Conservation (phyloP, 83 land plant species). For the Picea abies region DNA sequence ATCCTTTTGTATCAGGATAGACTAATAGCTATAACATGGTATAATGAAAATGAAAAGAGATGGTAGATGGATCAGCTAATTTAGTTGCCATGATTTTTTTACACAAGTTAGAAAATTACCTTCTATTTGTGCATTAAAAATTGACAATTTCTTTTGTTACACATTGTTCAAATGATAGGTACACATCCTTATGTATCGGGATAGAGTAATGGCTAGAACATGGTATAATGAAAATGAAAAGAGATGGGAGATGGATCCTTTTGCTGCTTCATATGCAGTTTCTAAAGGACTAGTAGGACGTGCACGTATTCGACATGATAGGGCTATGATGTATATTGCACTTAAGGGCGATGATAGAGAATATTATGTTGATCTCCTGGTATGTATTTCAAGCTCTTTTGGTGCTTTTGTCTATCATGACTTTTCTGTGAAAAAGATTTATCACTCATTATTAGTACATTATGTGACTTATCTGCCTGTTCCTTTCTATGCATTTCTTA, state of each 20-base stretch:
- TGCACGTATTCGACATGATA: conserved; percentile 87
- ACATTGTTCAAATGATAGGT: conserved; percentile 33
- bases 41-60: conserved; percentile 57
- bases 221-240: conserved; percentile 68
- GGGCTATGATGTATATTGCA: conserved; percentile 64
- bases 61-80: conserved; percentile 77
- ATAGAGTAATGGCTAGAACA: conserved; percentile 65
- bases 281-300: conserved; percentile 59
- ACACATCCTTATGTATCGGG: conserved; percentile 59
- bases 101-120: no score
- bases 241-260: conserved; percentile 90
- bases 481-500: not conserved
- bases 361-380: conserved; percentile 70
- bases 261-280: conserved; percentile 85
- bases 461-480: not conserved
- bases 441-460: not conserved
- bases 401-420: not conserved
- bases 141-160: not conserved
- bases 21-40: conserved; percentile 66
- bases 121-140: not conserved
- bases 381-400: conserved; percentile 4
- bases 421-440: not conserved
- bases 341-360: conserved; percentile 83
- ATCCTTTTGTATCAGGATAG: conserved; percentile 73
- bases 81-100: no score